Percentiles rank a stretch among this genome's conserved stretches.
Evolutionary conservation across 495 filamentous ascomycete species (phyloP).

Genomic region (Parathielavia appendiculata): DNA sequence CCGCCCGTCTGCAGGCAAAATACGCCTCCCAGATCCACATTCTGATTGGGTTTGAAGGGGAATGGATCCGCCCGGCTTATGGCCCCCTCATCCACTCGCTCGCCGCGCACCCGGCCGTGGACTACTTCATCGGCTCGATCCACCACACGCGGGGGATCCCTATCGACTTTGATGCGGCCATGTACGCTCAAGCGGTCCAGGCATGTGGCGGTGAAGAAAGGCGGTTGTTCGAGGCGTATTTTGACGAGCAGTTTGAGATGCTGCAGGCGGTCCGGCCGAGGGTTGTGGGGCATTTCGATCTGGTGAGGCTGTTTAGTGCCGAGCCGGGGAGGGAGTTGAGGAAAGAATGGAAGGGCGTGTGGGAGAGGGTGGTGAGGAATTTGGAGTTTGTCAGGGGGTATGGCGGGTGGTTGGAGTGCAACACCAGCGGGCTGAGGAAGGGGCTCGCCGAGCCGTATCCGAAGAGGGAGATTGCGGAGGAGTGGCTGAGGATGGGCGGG

Average conservation of each 20-base stretch:
- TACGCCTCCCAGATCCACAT: constrained; percentile 71
- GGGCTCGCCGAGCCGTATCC: constrained; percentile 90
- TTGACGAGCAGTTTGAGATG: constrained; percentile 82
- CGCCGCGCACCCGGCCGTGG: constrained; percentile 56
- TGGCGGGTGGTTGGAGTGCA: constrained; percentile 82
- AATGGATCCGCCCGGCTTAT: constrained; percentile 76
- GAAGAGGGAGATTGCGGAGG: constrained; percentile 65
- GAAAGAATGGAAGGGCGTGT: constrained; percentile 52
- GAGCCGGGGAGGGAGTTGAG: constrained; percentile 56
- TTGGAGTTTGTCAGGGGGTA: constrained; percentile 62
- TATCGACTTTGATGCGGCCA: constrained; percentile 73
- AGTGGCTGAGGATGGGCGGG: constrained; percentile 57
- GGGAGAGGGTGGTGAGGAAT: constrained; percentile 69
- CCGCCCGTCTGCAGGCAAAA: constrained; percentile 59
- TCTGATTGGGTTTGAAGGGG: constrained; percentile 85
- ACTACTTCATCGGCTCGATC: constrained; percentile 86
- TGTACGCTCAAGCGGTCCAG: constrained; percentile 45
- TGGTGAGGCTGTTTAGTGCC: constrained; percentile 74
- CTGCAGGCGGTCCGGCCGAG: constrained; percentile 64
- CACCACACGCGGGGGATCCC: constrained; percentile 83
- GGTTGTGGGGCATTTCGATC: constrained; percentile 89
- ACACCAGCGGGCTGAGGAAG: constrained; percentile 80
- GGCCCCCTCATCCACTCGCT: constrained; percentile 52
- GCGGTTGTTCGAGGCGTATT: constrained; percentile 70
- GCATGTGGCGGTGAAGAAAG: constrained; percentile 52